Base-by-base conservation (phyloP, 2,329 filamentous ascomycete species). In the Scortechinia acanthostroma region DNA sequence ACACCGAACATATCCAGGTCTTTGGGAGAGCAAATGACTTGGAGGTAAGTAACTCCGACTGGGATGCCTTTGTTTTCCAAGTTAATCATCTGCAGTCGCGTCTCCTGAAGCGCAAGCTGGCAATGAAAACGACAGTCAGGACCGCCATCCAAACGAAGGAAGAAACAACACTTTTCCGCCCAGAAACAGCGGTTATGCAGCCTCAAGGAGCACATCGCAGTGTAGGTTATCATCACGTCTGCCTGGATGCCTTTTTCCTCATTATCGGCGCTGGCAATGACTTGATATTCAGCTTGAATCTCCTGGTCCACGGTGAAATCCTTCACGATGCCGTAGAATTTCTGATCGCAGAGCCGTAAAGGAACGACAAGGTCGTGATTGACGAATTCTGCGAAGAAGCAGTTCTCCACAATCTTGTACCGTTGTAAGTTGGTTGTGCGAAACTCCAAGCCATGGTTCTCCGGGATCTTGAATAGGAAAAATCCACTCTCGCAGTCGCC, bases 351-450 rank as follows among this genome's bases (percentile, higher is more conserved):
- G 20, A 50, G 45, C 3, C 58, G 59, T 19, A 62, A 46, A 2
- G 58, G 50, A 20, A 60, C 42, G 25, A 56, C 47, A 28, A 62
- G 50, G 14, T 52, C 51, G 13, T 50, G 47, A 1, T 47, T 42
- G 10, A 52, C 45, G 21, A 62, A 60, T 21, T 61, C 56, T 2
- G 53, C 58, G 46, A 58, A 51, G 30, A 62, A 51, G 25, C 55
- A 61, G 33, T 54, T 49, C 21, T 61, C 55, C 14, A 55, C 43
- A n/a, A 58, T 43, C 2, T 50, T 53, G 42, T 55, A 50, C 21
- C 54, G 49, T 20, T 52, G 52, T 10, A 60, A 47, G 28, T 53
- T 48, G 2, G 49, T 54, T 6, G 56, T 60, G 17, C 55, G 55
- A 22, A 59, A 53, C 21, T 61, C 59, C 20, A 62, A 46, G 2